Conservation (phyloP, 257 asterid genomes). For the Solanum commersonii region DNA sequence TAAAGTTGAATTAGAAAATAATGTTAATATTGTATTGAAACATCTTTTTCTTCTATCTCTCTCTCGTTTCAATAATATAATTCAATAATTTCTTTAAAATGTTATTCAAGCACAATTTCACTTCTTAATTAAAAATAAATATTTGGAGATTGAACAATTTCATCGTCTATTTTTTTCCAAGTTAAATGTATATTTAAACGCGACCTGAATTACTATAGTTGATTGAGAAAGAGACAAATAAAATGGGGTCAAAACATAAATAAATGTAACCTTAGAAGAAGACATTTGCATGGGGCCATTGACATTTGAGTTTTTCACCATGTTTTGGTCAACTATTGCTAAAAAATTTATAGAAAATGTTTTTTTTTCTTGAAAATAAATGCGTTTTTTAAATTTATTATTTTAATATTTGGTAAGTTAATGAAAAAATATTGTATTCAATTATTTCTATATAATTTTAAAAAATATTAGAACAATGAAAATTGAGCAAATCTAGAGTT, state of each 20-base stretch:
- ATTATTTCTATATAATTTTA: no score
- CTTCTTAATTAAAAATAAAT: neutral
- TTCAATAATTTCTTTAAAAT: no score
- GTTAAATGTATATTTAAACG: no score
- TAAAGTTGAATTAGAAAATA: neutral
- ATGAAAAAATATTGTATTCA: no score
- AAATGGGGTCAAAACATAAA: neutral
- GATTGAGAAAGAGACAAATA: neutral
- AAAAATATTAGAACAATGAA: no score
- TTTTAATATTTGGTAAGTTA: neutral
- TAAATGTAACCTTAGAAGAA: neutral
- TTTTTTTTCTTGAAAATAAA: no score
- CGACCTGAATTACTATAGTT: no score
- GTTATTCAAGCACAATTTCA: neutral
- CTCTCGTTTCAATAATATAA: neutral
- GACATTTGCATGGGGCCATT: neutral
- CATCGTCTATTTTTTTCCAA: neutral
- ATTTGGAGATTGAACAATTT: neutral
- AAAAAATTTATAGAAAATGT: no score
- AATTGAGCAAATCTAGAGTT: no score
- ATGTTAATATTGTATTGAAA: neutral
- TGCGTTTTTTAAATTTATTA: no score
- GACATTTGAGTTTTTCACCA: neutral
- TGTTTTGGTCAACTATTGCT: neutral
- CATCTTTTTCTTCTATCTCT: neutral